Base-by-base conservation (phyloP, 192 early-diverging fungal species). In the Backusella liffmaniae region DNA sequence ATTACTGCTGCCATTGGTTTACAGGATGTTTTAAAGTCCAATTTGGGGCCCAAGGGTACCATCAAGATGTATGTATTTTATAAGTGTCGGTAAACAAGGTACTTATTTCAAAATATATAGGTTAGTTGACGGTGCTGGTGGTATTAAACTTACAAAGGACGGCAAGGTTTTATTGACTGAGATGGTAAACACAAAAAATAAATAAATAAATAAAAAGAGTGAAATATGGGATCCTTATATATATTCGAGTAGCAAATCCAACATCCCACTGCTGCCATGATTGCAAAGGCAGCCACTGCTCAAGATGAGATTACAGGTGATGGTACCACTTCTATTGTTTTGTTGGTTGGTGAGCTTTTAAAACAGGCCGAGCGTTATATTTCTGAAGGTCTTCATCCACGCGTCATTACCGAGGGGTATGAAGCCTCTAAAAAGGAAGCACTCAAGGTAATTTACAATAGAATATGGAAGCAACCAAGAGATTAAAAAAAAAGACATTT, bases 271-370 rank as follows among this genome's bases (percentile, higher is more conserved):
- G 98, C 98, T 29, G 93, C 94, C 73, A 99, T 99, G 98, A 98
- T 99, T 83, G 98, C 98, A 29, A 90, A 96, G 18, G 95, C 98
- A n/a, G 96, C 98, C 1, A 98, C 96, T 26, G 97, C 97, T 32
- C 98, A 99, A 85, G 98, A 99, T 86, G 98, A 99, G 77, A 92
- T 99, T 46, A 98, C 97, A 34, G 98, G 98, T 53, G 98, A 99
- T 76, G 98, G 98, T 66, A 99, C 98, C 23, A 99, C 98, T 4
- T 95, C 95, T 13, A 94, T 99, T 77, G 97, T 99, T 10, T 87
- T 99, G 65, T 86, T 99, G 39, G 97, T 99, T 66, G 98, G 95
- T 53, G 98, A 99, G 86, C 88, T 99, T 26, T 86, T 99, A 83
- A 98, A 98, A 85, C 97, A 99, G 85, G 94, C 96, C 3, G 91